Base-by-base conservation (phyloP, 306 rosid genomes). In the Dalbergia cochinchinensis region DNA sequence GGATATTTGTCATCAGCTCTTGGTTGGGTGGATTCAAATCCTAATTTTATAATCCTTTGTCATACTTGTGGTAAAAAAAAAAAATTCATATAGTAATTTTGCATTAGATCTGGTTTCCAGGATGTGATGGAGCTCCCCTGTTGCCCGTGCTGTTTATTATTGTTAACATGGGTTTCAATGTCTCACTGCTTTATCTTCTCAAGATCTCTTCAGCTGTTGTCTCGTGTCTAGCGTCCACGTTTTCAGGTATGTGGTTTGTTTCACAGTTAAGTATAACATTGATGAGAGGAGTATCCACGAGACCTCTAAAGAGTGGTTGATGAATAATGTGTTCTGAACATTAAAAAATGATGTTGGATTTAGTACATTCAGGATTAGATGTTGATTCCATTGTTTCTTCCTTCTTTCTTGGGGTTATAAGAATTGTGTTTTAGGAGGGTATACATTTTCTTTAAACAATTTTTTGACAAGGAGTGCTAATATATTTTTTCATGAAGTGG, bases 141-240 rank as follows among this genome's bases (percentile, higher is more conserved):
- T 64, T 85, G 31, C 88, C 88, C 41, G 42, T 85, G 79, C 45
- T 85, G 68, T 85, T 74, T 51, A 65, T 85, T 74, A 64, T 82
- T 63, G 88, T 75, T 15, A 85, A 85, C 79, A 85, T 82, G 81
- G 88, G 88, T 78, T 77, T 74, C 80, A 94, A 92, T 84, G 86
- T 94, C 71, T 90, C 98, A 8, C 83, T 94, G 91, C 92, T 92
- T 65, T 87, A 90, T 84, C 98, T 94, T 73, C 89, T 90, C 45
- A 94, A 94, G 89, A 92, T 94, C 75, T 94, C 97, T 50, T 94
- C 98, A 8, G 98, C 97, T 31, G 96, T 94, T 79, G 92, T 92
- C 68, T 92, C 97, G 77, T 85, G 85, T 76, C 94, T 94, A 44
- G 97, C 97, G 35, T 86, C 97, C 61, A 94, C 98, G 8, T 88